Evolutionary conservation across 352 stramenopile genomes (phyloP), one percentile per base, ranked within the genome.

Genomic region (Plasmopara viticola): DNA sequence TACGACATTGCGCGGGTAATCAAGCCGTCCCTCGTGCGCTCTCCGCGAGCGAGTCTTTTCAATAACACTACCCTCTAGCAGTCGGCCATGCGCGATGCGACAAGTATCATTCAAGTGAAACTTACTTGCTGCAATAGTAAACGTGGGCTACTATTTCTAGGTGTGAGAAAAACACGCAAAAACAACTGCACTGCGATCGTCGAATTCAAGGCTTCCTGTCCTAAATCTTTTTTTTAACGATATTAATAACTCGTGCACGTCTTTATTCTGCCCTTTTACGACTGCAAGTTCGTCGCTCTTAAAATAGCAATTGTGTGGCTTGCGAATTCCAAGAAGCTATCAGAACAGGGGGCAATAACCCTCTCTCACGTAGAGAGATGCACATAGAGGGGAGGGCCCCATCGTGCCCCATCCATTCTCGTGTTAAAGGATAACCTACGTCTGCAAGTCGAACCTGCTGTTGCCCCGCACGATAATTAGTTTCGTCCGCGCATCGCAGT

Each of bases 361-460:
- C 31, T 35, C 31, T 35, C 5, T 35, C 10, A 35, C 31, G 2
- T 35, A 4, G 6, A 35, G 6, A 12, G 6, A 35, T 8, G 7
- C 4, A 35, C 31, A 12, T 35, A 12, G 5, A 5, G 10, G 31
- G 31, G 31, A 35, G 31, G 6, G 31, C 6, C 31, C 31, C 4
- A 5, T 12, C 4, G 6, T 35, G 31, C 31, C 10, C 10, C 31
- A 35, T 35, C 31, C 31, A 35, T 35, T 12, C 5, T 35, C 1
- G 6, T 35, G 1, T 2, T 35, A 35, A 35, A 35, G 31, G 6
- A 35, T 35, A 2, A 12, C 1, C 2, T 12, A 12, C 10, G 31
- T 35, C 31, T 35, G 31, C 31, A 35, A 41, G 12, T 58, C 30
- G 29, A 35, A 28, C 52, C 47, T 65, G 44, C 50, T 63, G 56